These are phyloP conservation scores for Acanthamoeba quina DNA, from an alignment of 208 protist genomes.

Conservation along the genomic window DNA sequence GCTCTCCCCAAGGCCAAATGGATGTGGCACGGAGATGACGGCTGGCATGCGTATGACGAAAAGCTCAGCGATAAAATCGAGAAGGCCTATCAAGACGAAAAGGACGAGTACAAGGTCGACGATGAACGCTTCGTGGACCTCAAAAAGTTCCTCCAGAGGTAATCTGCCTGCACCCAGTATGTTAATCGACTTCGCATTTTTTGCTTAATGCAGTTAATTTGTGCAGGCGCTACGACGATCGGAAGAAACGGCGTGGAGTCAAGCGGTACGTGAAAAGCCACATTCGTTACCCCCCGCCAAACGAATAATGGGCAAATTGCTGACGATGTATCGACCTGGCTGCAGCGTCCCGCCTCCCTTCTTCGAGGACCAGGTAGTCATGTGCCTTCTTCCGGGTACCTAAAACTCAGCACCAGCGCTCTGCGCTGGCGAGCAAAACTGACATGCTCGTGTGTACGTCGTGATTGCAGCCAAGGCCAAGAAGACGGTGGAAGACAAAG, in stretches of 20 bases:
- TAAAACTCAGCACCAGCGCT: background rate
- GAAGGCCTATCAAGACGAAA: background rate
- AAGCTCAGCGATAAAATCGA: constrained; percentile 59
- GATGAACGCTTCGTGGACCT: constrained; percentile 71
- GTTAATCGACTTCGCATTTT: background rate
- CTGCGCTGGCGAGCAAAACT: background rate
- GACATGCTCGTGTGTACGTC: background rate
- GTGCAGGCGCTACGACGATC: constrained; percentile 45
- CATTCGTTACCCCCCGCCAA: too few species aligned
- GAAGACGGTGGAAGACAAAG: constrained; percentile 10
- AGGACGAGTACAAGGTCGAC: constrained; percentile 44
- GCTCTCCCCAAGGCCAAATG: background rate
- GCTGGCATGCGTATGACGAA: constrained; percentile 47
- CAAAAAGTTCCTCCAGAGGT: constrained; percentile 51
- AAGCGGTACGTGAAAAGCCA: background rate
- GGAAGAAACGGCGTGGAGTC: constrained; percentile 6
- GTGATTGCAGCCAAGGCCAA: background rate
- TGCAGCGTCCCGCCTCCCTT: background rate
- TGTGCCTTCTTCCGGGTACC: background rate
- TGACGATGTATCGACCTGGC: background rate
- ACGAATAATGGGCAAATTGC: too few species aligned
- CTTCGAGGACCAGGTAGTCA: constrained; percentile 14
- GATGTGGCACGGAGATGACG: constrained; percentile 63
- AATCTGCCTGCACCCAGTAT: background rate
- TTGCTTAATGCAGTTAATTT: background rate